These are phyloP conservation scores for Colletotrichum musae DNA, from an alignment of 2,329 filamentous ascomycete species.

Conservation along the genomic window DNA sequence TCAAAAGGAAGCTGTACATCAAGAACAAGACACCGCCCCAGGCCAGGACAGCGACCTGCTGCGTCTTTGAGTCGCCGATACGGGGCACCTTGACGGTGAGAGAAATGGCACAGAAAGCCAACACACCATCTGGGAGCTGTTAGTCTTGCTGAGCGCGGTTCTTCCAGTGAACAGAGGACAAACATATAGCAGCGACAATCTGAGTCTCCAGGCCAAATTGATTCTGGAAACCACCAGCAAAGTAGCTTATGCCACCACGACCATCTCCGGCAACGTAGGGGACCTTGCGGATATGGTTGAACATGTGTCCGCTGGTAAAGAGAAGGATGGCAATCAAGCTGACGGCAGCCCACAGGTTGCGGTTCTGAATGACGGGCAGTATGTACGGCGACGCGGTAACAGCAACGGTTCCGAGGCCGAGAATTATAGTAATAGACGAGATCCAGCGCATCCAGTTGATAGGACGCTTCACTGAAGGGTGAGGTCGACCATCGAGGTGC, in stretches of 20 bases:
- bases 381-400: constrained; percentile 84
- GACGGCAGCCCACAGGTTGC: constrained; percentile 93
- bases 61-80: constrained; percentile 81
- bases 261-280: constrained; percentile 92
- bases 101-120: constrained; percentile 93
- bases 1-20: constrained; percentile 94
- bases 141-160: constrained; percentile 51
- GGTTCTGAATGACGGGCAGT: constrained; percentile 86
- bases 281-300: constrained; percentile 97
- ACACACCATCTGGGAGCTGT: constrained; percentile 70
- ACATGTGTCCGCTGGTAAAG: constrained; percentile 98
- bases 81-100: constrained; percentile 94
- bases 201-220: constrained; percentile 97
- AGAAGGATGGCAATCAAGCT: constrained; percentile 91
- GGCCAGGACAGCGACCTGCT: constrained; percentile 85
- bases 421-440: constrained; percentile 75
- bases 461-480: constrained; percentile 84
- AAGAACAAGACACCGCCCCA: constrained; percentile 85
- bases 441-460: constrained; percentile 88
- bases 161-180: constrained; percentile 56
- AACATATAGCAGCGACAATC: constrained; percentile 94
- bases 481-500: constrained; percentile 82
- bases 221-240: constrained; percentile 92
- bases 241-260: constrained; percentile 88
- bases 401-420: constrained; percentile 78